These are phyloP conservation scores for Guyanaporus albipodus DNA, from an alignment of 768 basidiomycete species.

Conservation along the genomic window DNA sequence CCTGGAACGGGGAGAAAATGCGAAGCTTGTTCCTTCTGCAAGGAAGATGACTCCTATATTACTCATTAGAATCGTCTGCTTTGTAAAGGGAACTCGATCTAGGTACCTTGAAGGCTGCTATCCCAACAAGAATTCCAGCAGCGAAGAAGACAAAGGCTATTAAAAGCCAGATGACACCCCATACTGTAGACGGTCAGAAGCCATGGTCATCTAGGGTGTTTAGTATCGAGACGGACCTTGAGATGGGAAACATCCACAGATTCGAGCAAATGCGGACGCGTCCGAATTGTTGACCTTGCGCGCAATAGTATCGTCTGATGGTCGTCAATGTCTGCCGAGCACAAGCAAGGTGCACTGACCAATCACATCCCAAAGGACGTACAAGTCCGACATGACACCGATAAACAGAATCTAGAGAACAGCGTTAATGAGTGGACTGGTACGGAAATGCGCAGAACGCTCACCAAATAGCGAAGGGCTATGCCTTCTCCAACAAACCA, in stretches of 20 bases:
- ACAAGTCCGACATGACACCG: slow-evolving; percentile 85
- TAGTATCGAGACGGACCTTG: slow-evolving; percentile 44
- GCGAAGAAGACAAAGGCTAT: slow-evolving; percentile 72
- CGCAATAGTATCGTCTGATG: slow-evolving; percentile 74
- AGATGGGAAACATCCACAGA: slow-evolving; percentile 84
- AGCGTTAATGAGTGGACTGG: neutral
- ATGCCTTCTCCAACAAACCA: slow-evolving; percentile 78
- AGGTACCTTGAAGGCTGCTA: slow-evolving; percentile 76
- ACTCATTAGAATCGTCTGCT: neutral
- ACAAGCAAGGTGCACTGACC: slow-evolving; percentile 39
- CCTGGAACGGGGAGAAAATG: slow-evolving; percentile 63
- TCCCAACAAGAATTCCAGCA: slow-evolving; percentile 69
- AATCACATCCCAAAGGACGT: slow-evolving; percentile 85
- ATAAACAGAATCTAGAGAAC: slow-evolving; percentile 65
- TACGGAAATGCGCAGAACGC: slow-evolving; percentile 12
- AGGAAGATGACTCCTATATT: slow-evolving; percentile 52
- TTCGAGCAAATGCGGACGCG: slow-evolving; percentile 77
- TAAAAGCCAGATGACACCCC: slow-evolving; percentile 88
- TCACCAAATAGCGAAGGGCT: slow-evolving; percentile 73
- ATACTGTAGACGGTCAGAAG: slow-evolving; percentile 44
- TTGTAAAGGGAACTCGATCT: neutral
- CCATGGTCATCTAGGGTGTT: neutral
- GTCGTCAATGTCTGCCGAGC: neutral
- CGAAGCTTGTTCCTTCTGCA: slow-evolving; percentile 48
- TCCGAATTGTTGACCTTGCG: slow-evolving; percentile 86